Evolutionary conservation across 2,329 filamentous ascomycete species (phyloP), one percentile per base, ranked within the genome.

Genomic region (Ploettnerulaceae sp.): DNA sequence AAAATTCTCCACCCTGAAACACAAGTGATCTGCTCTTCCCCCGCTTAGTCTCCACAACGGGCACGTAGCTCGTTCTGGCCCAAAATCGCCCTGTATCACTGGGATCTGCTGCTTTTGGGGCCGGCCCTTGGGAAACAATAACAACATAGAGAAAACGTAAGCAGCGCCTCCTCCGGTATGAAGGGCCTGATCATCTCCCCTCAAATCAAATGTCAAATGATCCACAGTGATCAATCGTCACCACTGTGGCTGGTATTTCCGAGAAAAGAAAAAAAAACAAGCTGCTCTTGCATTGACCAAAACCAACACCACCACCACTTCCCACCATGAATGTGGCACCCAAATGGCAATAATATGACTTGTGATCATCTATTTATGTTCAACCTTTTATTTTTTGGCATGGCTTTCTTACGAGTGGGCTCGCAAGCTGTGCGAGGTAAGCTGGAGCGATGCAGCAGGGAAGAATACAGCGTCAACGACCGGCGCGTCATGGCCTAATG

Each of bases 111-210:
- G 36, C 28, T 21, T 18, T 28, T n/a, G n/a, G n/a, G n/a, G n/a
- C 22, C 24, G 14, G 36, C 24, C 12, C 17, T 12, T 5, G 17
- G 25, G 9, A 14, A 15, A 31, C 37, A 21, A 40, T n/a, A n/a
- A n/a, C n/a, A n/a, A n/a, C n/a, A n/a, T n/a, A 40, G 37, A 45
- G 50, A 36, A 53, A 51, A 51, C 39, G 46, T 49, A 45, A 53
- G 54, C 49, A 39, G 47, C 44, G 35, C 42, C 40, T 33, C 14
- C 49, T 57, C 54, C 49, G 51, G 37, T 52, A 55, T 57, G 55
- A 54, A 54, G 49, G 48, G 51, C 44, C 54, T 47, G 14, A 47
- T 52, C 52, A 39, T 49, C 46, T 49, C 49, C 45, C 51, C 18
- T 36, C 31, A 38, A 28, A 28, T 38, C 24, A 38, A 38, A 28